phyloP scores from a whole-genome alignment of 106 monocot genomes.

The Acorus calamus region DNA sequence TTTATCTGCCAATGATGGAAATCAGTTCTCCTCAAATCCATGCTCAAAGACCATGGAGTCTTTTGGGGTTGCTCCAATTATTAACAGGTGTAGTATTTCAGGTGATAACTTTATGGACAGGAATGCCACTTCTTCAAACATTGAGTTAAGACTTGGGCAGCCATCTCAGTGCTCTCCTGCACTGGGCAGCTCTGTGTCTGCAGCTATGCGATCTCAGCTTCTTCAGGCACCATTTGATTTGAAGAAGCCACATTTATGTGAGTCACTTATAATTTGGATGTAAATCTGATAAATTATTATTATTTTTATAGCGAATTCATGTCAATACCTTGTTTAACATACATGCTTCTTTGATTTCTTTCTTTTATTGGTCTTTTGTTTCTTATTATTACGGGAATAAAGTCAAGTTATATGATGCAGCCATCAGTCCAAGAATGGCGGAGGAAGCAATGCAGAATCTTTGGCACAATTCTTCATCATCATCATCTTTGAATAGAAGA shows the following conservation, averaged over 20 bases:
- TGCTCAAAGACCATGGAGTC: slow-evolving; percentile 7
- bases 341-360: neutral
- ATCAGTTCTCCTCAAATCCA: slow-evolving; percentile 11
- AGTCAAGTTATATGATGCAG: slow-evolving; percentile 28
- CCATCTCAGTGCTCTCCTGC: slow-evolving; percentile 38
- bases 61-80: slow-evolving; percentile 8
- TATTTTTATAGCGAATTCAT: neutral
- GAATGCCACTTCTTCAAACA: slow-evolving; percentile 31
- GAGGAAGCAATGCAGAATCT: slow-evolving; percentile 16
- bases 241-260: slow-evolving; percentile 13
- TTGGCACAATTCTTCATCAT: slow-evolving; percentile 5
- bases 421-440: slow-evolving; percentile 10
- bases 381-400: neutral
- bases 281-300: no score
- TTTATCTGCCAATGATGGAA: slow-evolving; percentile 2
- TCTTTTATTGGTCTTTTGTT: neutral
- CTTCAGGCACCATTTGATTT: slow-evolving; percentile 6
- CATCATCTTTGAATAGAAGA: slow-evolving; percentile 10
- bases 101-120: slow-evolving; percentile 6
- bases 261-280: slow-evolving; percentile 5
- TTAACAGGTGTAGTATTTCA: slow-evolving; percentile 8
- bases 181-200: slow-evolving; percentile 10
- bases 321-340: neutral
- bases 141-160: slow-evolving; percentile 81
- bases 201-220: slow-evolving; percentile 9